Conservation (phyloP, 2,329 filamentous ascomycete genomes). For the Cadophora luteo-olivacea region DNA sequence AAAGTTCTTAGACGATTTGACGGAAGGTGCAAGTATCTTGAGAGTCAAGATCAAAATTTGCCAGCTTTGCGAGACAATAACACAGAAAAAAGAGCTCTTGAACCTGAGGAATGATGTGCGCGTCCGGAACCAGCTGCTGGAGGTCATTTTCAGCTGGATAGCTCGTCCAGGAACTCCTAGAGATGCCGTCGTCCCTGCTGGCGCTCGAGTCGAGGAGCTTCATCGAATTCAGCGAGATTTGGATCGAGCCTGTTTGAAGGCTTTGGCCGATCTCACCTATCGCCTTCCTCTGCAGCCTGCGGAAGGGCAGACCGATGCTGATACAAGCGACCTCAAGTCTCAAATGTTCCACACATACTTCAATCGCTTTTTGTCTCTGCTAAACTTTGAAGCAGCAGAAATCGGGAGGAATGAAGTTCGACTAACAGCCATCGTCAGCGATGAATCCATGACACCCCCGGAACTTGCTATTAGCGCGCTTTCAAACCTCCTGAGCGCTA, state of each 20-base stretch:
- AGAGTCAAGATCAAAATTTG: conserved; percentile 74
- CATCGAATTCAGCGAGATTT: conserved; percentile 67
- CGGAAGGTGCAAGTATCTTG: conserved; percentile 61
- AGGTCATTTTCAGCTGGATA: conserved; percentile 74
- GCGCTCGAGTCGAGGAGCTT: conserved; percentile 61
- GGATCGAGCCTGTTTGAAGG: conserved; percentile 68
- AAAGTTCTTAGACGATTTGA: conserved; percentile 66
- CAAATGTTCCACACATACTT: conserved; percentile 77
- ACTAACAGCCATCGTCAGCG: conserved; percentile 50
- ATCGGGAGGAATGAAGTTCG: conserved; percentile 51
- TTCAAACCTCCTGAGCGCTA: conserved; percentile 73
- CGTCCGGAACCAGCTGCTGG: conserved; percentile 71
- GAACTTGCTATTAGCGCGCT: conserved; percentile 72
- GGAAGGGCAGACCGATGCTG: conserved; percentile 69
- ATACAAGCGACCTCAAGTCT: conserved; percentile 71
- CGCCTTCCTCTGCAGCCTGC: conserved; percentile 70
- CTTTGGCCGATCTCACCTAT: conserved; percentile 70
- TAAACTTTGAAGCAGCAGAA: conserved; percentile 63
- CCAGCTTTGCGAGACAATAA: conserved; percentile 69
- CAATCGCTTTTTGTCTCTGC: conserved; percentile 69
- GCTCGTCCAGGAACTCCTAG: conserved; percentile 64
- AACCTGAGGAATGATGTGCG: conserved; percentile 73
- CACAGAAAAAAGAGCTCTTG: conserved; percentile 70
- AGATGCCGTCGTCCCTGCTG: conserved; percentile 46
- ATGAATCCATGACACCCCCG: conserved; percentile 61